Evolutionary conservation across 1,284 basidiomycete genomes (phyloP).

Genomic region (Xerocomus alliaceus): DNA sequence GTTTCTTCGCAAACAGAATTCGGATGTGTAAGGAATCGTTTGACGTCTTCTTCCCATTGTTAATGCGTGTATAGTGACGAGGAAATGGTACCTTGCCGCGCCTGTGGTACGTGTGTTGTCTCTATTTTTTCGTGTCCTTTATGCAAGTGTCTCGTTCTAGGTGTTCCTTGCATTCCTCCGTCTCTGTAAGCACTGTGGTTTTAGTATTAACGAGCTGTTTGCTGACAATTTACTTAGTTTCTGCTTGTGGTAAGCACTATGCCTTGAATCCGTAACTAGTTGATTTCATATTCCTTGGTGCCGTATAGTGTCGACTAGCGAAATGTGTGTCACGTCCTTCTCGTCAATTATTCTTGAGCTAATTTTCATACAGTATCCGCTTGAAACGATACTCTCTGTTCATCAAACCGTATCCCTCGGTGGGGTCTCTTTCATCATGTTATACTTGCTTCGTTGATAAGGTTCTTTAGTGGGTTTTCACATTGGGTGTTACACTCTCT

Average conservation of each 20-base stretch:
- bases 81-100: slow-evolving; percentile 40
- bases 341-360: not conserved
- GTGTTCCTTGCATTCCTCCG: slow-evolving; percentile 42
- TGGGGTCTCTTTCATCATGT: not conserved
- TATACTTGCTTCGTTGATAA: not conserved
- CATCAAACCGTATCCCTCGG: slow-evolving; percentile 40
- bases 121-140: not conserved
- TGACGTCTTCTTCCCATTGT: not conserved
- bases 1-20: slow-evolving; percentile 43
- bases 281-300: not conserved
- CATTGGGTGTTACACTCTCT: slow-evolving; percentile 57
- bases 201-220: not conserved
- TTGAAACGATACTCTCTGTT: slow-evolving; percentile 39
- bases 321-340: slow-evolving; percentile 30
- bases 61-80: slow-evolving; percentile 36
- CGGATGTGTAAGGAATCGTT: slow-evolving; percentile 33
- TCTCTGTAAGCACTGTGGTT: slow-evolving; percentile 34
- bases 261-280: rapidly evolving
- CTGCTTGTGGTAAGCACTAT: slow-evolving; percentile 37
- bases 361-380: slow-evolving; percentile 24
- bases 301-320: slow-evolving; percentile 38
- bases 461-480: slow-evolving; percentile 55
- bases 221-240: slow-evolving; percentile 25
- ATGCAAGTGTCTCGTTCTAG: slow-evolving; percentile 5
- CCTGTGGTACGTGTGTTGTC: slow-evolving; percentile 32